Evolutionary conservation across 2,329 filamentous ascomycete species (phyloP).

Genomic region (Moelleriella libera): DNA sequence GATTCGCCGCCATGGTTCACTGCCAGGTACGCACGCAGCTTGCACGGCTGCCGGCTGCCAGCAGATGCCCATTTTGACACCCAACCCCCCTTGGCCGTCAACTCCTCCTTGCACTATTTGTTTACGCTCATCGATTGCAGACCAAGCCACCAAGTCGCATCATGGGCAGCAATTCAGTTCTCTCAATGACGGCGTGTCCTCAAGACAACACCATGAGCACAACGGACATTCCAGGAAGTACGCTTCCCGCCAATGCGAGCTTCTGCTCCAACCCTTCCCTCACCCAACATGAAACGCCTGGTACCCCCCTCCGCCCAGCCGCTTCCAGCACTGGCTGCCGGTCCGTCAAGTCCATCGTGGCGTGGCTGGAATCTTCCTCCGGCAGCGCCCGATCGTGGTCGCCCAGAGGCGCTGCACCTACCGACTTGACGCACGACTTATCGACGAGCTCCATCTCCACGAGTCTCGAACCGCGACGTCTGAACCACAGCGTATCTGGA

Average conservation of each 20-base stretch:
- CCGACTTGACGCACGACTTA: neutral
- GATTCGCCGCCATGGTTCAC: no score
- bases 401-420: neutral
- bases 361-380: constrained; percentile 15
- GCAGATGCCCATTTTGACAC: no score
- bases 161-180: no score
- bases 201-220: constrained; percentile 3
- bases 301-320: neutral
- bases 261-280: constrained; percentile 15
- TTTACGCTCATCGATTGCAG: no score
- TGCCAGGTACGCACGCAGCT: no score
- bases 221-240: constrained; percentile 6
- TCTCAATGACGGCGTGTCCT: no score
- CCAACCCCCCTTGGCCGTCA: no score
- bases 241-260: constrained; percentile 11
- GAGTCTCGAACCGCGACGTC: neutral
- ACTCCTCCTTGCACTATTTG: no score
- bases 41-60: no score
- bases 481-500: neutral
- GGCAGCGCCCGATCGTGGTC: constrained; percentile 1
- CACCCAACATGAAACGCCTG: constrained; percentile 3
- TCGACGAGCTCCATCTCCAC: constrained; percentile 1
- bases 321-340: constrained; percentile 5
- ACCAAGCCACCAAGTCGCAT: no score
- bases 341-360: constrained; percentile 16